Conservation (phyloP, 768 basidiomycete species). For the Kwoniella pini region DNA sequence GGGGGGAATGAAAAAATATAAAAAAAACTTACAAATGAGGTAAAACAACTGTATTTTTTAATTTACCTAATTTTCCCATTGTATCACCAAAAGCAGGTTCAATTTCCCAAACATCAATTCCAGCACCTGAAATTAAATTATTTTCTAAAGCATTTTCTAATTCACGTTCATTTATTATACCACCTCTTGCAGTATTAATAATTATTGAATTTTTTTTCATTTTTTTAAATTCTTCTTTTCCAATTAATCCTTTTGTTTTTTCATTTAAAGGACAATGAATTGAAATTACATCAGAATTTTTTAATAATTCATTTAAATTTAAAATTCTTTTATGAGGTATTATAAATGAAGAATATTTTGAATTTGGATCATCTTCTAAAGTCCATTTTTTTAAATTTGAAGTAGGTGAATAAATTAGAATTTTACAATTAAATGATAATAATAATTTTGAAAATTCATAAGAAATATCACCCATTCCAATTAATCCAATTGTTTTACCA, state of each 20-base stretch:
- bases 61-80: conserved; percentile 37
- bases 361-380: conserved; percentile 2
- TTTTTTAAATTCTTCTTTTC: conserved; percentile 34
- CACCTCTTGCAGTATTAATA: conserved; percentile 55
- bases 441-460: conserved; percentile 48
- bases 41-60: conserved; percentile 42
- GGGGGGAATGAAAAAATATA: neutral
- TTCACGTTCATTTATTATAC: conserved; percentile 46
- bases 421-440: conserved; percentile 44
- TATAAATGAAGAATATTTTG: conserved; percentile 5
- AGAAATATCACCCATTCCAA: conserved; percentile 55
- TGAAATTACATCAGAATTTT: conserved; percentile 48
- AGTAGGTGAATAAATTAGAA: conserved; percentile 52
- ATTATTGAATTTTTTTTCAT: conserved; percentile 48
- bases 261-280: conserved; percentile 54
- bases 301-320: conserved; percentile 46
- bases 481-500: conserved; percentile 52
- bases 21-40: conserved; percentile 46
- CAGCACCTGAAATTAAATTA: conserved; percentile 42
- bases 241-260: conserved; percentile 45
- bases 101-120: conserved; percentile 46
- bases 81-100: conserved; percentile 45
- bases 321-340: conserved; percentile 44
- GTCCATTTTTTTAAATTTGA: conserved; percentile 42
- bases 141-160: conserved; percentile 32